Conservation (phyloP, 768 basidiomycete genomes). For the Auricularia cornea region DNA sequence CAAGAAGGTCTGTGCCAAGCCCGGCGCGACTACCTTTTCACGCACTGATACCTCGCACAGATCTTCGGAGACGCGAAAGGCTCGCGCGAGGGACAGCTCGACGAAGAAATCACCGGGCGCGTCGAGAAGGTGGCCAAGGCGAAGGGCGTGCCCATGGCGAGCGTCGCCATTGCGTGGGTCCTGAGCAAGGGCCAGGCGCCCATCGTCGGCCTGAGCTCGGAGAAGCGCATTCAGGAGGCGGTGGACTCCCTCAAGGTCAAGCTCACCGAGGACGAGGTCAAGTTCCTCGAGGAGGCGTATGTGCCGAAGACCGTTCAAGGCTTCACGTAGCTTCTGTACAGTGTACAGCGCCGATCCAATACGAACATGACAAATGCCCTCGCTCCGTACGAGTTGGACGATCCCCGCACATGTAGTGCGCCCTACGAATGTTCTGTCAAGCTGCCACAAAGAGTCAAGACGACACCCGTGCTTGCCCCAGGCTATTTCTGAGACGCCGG, state of each 20-base stretch:
- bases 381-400: too few relatives aligned
- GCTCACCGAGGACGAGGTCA: slow-evolving; percentile 50
- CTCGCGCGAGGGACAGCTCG: background rate
- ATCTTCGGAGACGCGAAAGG: background rate
- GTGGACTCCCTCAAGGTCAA: slow-evolving; percentile 29
- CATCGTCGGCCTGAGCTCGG: slow-evolving; percentile 46
- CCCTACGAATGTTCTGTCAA: too few relatives aligned
- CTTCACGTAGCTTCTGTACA: too few relatives aligned
- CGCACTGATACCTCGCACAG: background rate
- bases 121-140: slow-evolving; percentile 33
- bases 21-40: background rate
- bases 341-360: too few relatives aligned
- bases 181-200: slow-evolving; percentile 39
- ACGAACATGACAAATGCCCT: too few relatives aligned
- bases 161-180: slow-evolving; percentile 35
- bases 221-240: slow-evolving; percentile 39
- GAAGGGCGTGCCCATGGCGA: slow-evolving; percentile 33
- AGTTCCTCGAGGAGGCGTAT: slow-evolving; percentile 50
- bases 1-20: background rate
- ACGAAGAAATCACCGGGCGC: slow-evolving; percentile 22
- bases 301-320: slow-evolving; percentile 36
- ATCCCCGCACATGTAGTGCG: too few relatives aligned
- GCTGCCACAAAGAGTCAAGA: too few relatives aligned
- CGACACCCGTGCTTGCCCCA: too few relatives aligned
- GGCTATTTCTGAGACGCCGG: too few relatives aligned